Evolutionary conservation across 331 rosid species (phyloP).

Genomic region (Quercus phellos): DNA sequence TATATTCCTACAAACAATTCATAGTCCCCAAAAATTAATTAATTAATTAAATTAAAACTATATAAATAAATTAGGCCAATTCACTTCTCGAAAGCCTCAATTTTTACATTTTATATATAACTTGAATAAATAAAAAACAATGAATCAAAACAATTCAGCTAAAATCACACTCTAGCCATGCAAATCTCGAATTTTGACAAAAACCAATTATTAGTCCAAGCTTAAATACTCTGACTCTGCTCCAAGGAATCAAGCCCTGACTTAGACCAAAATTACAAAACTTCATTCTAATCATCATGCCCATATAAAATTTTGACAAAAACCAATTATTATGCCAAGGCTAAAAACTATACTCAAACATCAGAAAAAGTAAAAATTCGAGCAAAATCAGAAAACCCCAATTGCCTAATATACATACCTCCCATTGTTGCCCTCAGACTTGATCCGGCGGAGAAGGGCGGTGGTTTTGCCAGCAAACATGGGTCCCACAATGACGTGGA

Average conservation of each 20-base stretch:
- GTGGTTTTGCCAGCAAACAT: conserved; percentile 97
- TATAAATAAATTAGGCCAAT: background rate
- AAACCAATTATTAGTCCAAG: background rate
- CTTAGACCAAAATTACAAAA: background rate
- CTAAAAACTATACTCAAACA: background rate
- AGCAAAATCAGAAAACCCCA: background rate
- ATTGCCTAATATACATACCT: conserved; percentile 46
- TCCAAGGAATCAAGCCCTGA: background rate
- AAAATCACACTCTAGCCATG: background rate
- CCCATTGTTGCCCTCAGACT: conserved; percentile 57
- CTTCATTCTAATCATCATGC: no score
- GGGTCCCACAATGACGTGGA: conserved; percentile 87
- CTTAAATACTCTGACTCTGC: background rate
- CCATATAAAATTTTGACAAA: background rate
- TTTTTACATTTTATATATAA: background rate
- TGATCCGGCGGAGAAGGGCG: conserved; percentile 79
- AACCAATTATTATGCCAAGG: background rate
- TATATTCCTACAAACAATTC: conserved; percentile 44
- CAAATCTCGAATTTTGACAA: background rate
- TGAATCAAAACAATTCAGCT: background rate
- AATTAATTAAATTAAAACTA: background rate
- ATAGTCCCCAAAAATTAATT: background rate
- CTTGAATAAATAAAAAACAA: background rate
- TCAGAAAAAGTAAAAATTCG: background rate
- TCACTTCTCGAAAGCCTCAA: background rate